Evolutionary conservation across 805 yeast genomes (phyloP), one percentile per base, ranked within the genome.

Genomic region (Groenewaldozyma tartarivorans): DNA sequence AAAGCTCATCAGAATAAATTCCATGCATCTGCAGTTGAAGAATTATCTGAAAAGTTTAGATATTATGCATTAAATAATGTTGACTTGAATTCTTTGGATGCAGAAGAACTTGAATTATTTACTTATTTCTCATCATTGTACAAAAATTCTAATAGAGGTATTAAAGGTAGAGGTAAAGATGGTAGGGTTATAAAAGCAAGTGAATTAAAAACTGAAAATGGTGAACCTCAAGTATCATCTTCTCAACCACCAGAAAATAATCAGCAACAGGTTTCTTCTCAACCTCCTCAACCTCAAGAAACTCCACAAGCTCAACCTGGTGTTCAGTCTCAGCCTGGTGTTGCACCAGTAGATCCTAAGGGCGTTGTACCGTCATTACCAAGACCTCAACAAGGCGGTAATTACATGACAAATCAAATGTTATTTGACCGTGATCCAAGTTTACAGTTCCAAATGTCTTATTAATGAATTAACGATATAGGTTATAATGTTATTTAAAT

Each of bases 1-100:
- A 88, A 90, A 61, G 83, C 94, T 1, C 97, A 90, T 60, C 97
- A 88, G 57, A 90, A 88, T 61, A 70, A 88, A 51, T 86, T 87
- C 56, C 97, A 87, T 60, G 61, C 77, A 48, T 74, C 74, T 13
- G 79, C 94, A 0, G 67, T 90, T 48, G 76, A 76, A 49, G 66
- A 66, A 24, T 65, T 87, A 56, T 83, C 94, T 1, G 67, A 69
- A 33, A 64, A 66, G 44, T 53, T 63, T 42, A 60, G 57, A 40
- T 52, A 46, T 32, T 61, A 57, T 39, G 51, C 47, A 27, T 35
- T 39, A 20, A 37, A 35, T 20, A 41, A 44, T 20, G 60, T 62
- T 38, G 50, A 55, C 20, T 57, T 65, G 17, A 13, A 7, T 9
- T 24, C 29, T 13, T 63, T 77, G 43, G 82, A 88, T 0, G 61